phyloP scores from a whole-genome alignment of 148 eudicot species.

The Rhododendron williamsianum region DNA sequence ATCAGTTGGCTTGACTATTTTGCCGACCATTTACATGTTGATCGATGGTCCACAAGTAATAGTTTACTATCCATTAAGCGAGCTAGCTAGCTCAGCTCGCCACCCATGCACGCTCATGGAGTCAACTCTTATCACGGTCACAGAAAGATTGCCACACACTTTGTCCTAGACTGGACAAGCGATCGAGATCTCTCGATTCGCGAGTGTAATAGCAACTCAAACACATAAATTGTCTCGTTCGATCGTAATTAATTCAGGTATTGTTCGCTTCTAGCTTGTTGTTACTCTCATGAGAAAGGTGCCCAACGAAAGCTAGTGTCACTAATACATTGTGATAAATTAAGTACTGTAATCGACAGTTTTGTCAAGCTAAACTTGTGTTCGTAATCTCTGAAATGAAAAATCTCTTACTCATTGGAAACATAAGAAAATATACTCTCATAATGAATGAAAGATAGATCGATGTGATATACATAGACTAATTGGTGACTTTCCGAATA shows the following conservation, averaged over 20 bases:
- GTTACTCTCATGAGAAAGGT: neutral
- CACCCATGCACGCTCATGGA: neutral
- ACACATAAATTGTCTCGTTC: neutral
- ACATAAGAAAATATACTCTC: neutral
- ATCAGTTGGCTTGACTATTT: neutral
- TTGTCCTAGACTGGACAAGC: neutral
- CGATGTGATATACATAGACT: neutral
- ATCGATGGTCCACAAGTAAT: neutral
- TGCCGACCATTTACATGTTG: neutral
- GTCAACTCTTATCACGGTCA: neutral
- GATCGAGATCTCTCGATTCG: neutral
- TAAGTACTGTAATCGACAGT: too few relatives aligned
- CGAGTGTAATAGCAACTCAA: neutral
- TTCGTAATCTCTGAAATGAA: neutral
- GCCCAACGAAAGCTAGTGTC: neutral
- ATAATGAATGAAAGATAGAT: too few relatives aligned
- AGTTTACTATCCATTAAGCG: neutral
- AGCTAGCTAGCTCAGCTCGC: neutral
- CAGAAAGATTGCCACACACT: neutral
- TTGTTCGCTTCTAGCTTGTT: neutral
- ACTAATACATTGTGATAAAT: neutral
- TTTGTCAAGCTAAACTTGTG: neutral
- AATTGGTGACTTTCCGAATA: too few relatives aligned
- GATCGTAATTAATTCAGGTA: neutral
- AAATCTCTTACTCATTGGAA: neutral